Conservation (phyloP, 2,329 filamentous ascomycete species). For the Aspergillus calidoustus region DNA sequence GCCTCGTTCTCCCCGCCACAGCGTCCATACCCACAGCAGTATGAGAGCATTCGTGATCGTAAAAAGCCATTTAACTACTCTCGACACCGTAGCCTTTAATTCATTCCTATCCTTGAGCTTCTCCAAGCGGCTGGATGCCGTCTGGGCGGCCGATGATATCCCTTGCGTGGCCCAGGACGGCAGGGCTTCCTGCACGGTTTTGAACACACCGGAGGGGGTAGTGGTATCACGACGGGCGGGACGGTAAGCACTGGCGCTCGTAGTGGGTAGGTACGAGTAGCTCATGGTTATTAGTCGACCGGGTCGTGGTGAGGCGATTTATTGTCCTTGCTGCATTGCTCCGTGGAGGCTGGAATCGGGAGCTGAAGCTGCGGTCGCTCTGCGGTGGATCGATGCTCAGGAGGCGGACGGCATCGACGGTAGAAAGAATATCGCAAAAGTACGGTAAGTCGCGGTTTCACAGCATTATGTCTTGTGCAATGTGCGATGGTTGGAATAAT, state of each 20-base stretch:
- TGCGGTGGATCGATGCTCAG: neutral
- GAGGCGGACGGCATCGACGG: neutral
- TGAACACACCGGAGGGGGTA: slow-evolving; percentile 19
- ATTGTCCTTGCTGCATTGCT: slow-evolving; percentile 26
- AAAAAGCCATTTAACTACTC: slow-evolving; percentile 27
- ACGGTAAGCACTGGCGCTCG: slow-evolving; percentile 32
- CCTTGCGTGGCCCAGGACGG: slow-evolving; percentile 30
- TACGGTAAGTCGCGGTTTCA: neutral
- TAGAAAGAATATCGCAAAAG: neutral
- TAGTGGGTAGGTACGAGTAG: slow-evolving; percentile 37
- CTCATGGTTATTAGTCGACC: slow-evolving; percentile 35
- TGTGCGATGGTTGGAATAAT: neutral
- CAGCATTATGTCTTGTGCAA: neutral
- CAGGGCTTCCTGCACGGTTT: slow-evolving; percentile 24
- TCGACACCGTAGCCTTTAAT: slow-evolving; percentile 22
- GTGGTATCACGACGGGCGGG: slow-evolving; percentile 26
- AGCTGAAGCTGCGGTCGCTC: neutral
- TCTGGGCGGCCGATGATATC: slow-evolving; percentile 14
- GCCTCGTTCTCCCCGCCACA: slow-evolving; percentile 86
- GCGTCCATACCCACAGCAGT: slow-evolving; percentile 72
- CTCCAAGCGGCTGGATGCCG: slow-evolving; percentile 15
- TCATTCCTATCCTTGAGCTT: slow-evolving; percentile 20
- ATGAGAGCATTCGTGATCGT: slow-evolving; percentile 68
- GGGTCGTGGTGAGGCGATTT: slow-evolving; percentile 20
- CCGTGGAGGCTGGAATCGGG: slow-evolving; percentile 15